Evolutionary conservation across 1,139 yeast species (phyloP), one percentile per base, ranked within the genome.

Genomic region (Kurtzmaniella quercitrusa): DNA sequence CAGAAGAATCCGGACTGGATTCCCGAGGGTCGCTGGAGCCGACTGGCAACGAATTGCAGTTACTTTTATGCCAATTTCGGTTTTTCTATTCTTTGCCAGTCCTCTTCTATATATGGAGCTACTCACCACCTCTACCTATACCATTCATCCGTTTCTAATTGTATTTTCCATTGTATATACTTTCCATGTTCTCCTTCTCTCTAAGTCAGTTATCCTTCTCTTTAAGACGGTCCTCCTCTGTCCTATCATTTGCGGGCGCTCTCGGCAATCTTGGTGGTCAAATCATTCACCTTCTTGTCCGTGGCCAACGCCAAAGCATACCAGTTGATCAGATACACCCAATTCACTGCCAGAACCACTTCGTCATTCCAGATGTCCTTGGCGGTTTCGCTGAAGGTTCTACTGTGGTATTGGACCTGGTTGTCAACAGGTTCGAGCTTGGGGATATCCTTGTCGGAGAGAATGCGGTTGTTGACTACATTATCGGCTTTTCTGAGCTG

Each of bases 351-450:
- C 41, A 69, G 73, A 50, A 84, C 73, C 43, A 88, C 76, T 58
- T 86, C 94, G 43, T 79, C 82, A 56, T 88, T 85, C 96, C 96
- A 88, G 40, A 87, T 72, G 56, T 88, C 95, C 54, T 83, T 86
- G 49, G 78, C 70, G 0, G 91, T 82, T 60, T 88, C 93, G 10
- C 56, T 56, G 38, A 80, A 46, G 34, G 59, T 55, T 14, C 46
- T 33, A n/a, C 34, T 41, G 8, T 24, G 16, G n/a, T 37, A 41
- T 15, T 15, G 16, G 3, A 59, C 58, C 34, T 71, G 55, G 38
- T 80, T 70, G 39, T 75, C 65, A 36, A 64, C 58, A 46, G 73
- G 77, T 18, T 71, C 64, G 21, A 72, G 53, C 53, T 59, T 64
- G 51, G 60, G 66, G 48, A 59, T 62, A 51, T 63, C 73, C 41